Conservation (phyloP, 805 yeast species). For the Zygoascus ofunaensis region DNA sequence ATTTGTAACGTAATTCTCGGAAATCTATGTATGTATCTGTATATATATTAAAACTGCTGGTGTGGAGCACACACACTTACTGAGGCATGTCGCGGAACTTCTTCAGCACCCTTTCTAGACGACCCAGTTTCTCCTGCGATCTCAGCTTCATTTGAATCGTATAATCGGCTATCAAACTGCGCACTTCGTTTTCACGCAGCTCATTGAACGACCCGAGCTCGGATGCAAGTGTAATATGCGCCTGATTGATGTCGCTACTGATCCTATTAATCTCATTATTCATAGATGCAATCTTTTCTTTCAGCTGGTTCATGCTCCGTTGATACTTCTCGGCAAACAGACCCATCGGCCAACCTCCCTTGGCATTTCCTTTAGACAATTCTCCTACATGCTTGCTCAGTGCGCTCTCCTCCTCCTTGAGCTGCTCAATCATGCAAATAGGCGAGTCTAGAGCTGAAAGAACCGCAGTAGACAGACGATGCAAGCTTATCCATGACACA, state of each 20-base stretch:
- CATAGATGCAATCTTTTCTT: slow-evolving; percentile 23
- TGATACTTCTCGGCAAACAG: slow-evolving; percentile 28
- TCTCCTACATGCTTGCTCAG: slow-evolving; percentile 17
- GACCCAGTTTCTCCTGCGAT: slow-evolving; percentile 15
- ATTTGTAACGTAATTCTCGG: background rate
- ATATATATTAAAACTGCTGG: no score
- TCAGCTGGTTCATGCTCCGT: slow-evolving; percentile 24
- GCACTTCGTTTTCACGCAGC: slow-evolving; percentile 27
- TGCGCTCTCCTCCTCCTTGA: slow-evolving; percentile 18
- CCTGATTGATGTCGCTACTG: slow-evolving; percentile 25
- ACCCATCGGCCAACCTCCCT: slow-evolving; percentile 23
- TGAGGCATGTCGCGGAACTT: no score
- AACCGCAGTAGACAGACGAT: slow-evolving; percentile 17
- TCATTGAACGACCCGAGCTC: slow-evolving; percentile 32
- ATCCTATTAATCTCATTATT: slow-evolving; percentile 23
- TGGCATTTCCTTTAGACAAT: slow-evolving; percentile 18
- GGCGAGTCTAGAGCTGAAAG: slow-evolving; percentile 24
- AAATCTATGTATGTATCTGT: no score
- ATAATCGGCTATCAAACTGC: slow-evolving; percentile 17
- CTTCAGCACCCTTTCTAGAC: slow-evolving; percentile 9
- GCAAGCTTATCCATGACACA: slow-evolving; percentile 1
- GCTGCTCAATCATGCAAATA: slow-evolving; percentile 18
- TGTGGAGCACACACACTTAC: no score
- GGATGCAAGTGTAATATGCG: slow-evolving; percentile 30
- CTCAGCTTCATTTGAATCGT: slow-evolving; percentile 16